Percentiles rank a stretch among this genome's conserved stretches.
phyloP scores from a whole-genome alignment of 2,329 filamentous ascomycete genomes.

The Ophiostoma tasmaniense region DNA sequence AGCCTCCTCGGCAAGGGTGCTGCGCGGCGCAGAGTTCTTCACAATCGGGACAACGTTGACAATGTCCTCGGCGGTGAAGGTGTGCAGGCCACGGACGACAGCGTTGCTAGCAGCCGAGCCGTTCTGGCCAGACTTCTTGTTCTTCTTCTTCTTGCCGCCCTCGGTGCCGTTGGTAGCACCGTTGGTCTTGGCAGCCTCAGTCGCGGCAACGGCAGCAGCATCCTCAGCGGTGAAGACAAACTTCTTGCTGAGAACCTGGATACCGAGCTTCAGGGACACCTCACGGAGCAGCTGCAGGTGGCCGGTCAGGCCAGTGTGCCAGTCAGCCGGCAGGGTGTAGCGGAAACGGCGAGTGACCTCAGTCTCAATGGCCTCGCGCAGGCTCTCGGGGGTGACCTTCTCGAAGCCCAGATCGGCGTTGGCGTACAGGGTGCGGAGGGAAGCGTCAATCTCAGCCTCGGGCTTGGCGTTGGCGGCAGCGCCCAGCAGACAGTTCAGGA shows the following conservation, averaged over 20 bases:
- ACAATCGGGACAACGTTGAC: constrained; percentile 88
- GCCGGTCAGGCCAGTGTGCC: constrained; percentile 55
- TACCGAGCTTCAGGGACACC: constrained; percentile 75
- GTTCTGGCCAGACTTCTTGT: constrained; percentile 50
- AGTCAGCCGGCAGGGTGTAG: constrained; percentile 60
- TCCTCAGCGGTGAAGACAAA: constrained; percentile 53
- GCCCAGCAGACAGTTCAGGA: constrained; percentile 90
- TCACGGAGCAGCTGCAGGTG: constrained; percentile 83
- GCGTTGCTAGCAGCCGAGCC: constrained; percentile 39
- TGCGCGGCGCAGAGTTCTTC: constrained; percentile 89
- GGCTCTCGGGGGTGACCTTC: constrained; percentile 62
- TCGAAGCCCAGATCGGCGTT: constrained; percentile 78
- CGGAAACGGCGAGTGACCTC: constrained; percentile 70
- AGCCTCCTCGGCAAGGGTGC: constrained; percentile 86
- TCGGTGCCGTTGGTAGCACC: constrained; percentile 32
- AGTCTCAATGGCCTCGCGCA: constrained; percentile 60
- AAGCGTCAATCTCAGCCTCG: constrained; percentile 64
- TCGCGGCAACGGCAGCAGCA: constrained; percentile 25
- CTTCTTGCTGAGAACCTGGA: constrained; percentile 75
- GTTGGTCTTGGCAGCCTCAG: constrained; percentile 12
- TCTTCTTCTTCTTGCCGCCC: constrained; percentile 48
- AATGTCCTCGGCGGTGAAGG: constrained; percentile 78
- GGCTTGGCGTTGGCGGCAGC: constrained; percentile 68
- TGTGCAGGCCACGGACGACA: constrained; percentile 36
- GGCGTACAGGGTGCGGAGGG: constrained; percentile 65